Evolutionary conservation across 2,329 filamentous ascomycete species (phyloP).

Genomic region (Eurotiales sp.): DNA sequence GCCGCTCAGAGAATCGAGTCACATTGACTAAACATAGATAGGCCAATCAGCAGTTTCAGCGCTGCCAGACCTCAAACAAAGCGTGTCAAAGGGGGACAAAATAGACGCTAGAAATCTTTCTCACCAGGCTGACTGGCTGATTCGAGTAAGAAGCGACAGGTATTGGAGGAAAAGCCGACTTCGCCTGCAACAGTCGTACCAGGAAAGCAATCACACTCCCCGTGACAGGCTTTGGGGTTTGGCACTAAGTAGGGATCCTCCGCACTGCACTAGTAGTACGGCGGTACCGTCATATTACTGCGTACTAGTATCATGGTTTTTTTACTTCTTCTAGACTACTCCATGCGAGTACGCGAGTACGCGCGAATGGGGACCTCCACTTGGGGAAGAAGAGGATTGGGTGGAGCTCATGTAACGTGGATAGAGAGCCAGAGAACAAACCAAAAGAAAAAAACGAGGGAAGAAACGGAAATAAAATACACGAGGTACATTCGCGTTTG

Average conservation of each 20-base stretch:
- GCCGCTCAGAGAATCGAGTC: constrained; percentile 7
- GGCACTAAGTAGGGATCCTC: constrained; percentile 4
- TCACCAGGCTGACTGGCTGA: background rate
- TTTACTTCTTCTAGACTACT: background rate
- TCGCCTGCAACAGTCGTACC: constrained; percentile 1
- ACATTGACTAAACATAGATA: background rate
- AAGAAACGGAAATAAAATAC: constrained; percentile 3
- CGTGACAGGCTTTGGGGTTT: constrained; percentile 5
- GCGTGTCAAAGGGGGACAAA: background rate
- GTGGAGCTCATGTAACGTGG: constrained; percentile 10
- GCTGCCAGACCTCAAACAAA: background rate
- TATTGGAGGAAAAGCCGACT: background rate
- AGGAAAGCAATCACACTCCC: too few relatives aligned
- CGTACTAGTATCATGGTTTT: too few relatives aligned
- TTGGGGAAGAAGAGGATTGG: background rate
- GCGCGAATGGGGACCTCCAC: constrained; percentile 13
- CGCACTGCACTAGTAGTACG: constrained; percentile 6
- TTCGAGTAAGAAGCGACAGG: background rate
- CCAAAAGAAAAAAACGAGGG: background rate
- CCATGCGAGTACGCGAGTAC: constrained; percentile 1
- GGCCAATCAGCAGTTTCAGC: too few relatives aligned
- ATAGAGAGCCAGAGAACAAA: background rate
- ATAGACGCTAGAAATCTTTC: background rate
- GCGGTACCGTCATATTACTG: too few relatives aligned
- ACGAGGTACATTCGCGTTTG: background rate